Base-by-base conservation (phyloP, 768 basidiomycete species). In the Leccinum barrowsii region DNA sequence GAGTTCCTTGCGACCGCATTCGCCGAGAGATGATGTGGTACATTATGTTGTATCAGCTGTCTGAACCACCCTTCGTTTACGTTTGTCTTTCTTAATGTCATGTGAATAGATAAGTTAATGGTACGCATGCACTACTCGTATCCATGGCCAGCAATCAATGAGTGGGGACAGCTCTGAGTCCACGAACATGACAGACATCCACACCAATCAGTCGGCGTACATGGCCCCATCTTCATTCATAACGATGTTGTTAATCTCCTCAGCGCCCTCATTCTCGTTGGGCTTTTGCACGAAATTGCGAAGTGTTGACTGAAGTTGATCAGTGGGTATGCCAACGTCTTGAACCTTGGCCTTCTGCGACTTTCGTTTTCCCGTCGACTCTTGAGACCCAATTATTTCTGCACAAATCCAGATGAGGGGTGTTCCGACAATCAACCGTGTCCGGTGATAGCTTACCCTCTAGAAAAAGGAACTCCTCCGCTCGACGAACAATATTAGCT, bases 381-480 rank as follows among this genome's bases (percentile, higher is more conserved):
- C 82, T 44, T 78, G 74, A 77, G 79, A 84, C 51, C 80, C 81
- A 35, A 88, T 79, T 54, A 86, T 79, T 69, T 88, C 86, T 88
- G 59, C 2, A 53, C 42, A 10, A 50, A 6, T 28, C 17, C 17
- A 28, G 19, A 50, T 63, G 40, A 54, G 34, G 57, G 17, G n/a
- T 42, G 49, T 37, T 26, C 28, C 7, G 22, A 2, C 10, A 34
- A 37, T 50, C 10, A 13, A 32, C 32, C n/a, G 37, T 4, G 19
- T 24, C 22, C 10, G 24, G 24, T 1, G 7, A 47, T 44, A 44
- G 19, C 74, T 15, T 62, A 89, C 90, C 90, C 72, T 90, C 86
- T 5, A 92, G 79, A 67, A 92, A 92, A 49, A 87, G 67, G 64
- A 89, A 92, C 61, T 92, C 90, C 51, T 90, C 88, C 51, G 78